Percentiles rank a stretch among this genome's conserved stretches.
These are phyloP conservation scores for Aspergillus jensenii DNA, from an alignment of 2,329 filamentous ascomycete species.

Conservation along the genomic window DNA sequence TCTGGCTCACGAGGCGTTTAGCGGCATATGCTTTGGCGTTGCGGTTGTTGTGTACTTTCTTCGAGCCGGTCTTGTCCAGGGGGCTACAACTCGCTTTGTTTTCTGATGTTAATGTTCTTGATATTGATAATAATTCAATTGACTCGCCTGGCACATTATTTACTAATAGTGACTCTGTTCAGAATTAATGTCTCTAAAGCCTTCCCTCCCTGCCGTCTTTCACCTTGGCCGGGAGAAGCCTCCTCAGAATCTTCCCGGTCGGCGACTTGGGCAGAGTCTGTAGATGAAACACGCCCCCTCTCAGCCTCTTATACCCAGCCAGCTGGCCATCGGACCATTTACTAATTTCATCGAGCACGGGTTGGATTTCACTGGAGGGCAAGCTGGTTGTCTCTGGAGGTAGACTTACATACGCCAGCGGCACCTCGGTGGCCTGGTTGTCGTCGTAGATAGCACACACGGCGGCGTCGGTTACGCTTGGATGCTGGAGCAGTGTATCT, in stretches of 20 bases:
- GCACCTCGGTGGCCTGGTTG: constrained; percentile 21
- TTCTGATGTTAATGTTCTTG: not conserved
- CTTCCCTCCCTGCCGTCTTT: not conserved
- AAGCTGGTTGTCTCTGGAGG: constrained; percentile 1
- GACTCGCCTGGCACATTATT: not conserved
- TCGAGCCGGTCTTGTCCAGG: not conserved
- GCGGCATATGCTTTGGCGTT: constrained; percentile 3
- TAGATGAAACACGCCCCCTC: constrained; percentile 15
- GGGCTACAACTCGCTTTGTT: not conserved
- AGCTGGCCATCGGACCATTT: constrained; percentile 15
- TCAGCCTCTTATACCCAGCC: constrained; percentile 23
- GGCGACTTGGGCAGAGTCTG: not conserved
- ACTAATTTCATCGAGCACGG: constrained; percentile 10
- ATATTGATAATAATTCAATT: not conserved
- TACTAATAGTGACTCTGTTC: not conserved
- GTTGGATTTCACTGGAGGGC: not conserved
- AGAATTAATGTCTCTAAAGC: too few species aligned
- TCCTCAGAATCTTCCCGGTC: not conserved
- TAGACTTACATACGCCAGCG: constrained; percentile 20
- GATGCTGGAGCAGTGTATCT: constrained; percentile 10
- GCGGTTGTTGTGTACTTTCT: not conserved
- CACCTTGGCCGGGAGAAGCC: not conserved
- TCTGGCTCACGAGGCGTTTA: constrained; percentile 31
- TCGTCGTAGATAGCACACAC: constrained; percentile 23
- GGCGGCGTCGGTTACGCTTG: constrained; percentile 19